Evolutionary conservation across 768 basidiomycete genomes (phyloP), one percentile per base, ranked within the genome.

Genomic region (Pleurotus tuoliensis): DNA sequence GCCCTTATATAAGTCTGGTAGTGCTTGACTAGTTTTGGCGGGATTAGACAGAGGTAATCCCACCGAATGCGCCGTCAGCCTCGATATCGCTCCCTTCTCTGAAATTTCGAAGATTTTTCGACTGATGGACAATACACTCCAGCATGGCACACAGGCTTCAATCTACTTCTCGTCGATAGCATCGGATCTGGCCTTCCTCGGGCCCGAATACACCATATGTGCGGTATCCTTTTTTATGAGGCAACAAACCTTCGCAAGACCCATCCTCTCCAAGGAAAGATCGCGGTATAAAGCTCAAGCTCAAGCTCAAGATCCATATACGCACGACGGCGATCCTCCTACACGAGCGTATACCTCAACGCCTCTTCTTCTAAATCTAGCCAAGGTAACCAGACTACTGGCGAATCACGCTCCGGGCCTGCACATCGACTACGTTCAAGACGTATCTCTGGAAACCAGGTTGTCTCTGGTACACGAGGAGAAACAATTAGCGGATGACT

Each of bases 171-270:
- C 71, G 3, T 69, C 77, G 5, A 70, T 81, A 55, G 69, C 75
- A 7, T 58, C 72, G 0, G 66, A 65, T 27, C 60, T 78, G 45
- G 54, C 66, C 4, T 65, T 69, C 24, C 61, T 76, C 43, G 73
- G 74, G 38, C 60, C 66, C 2, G 55, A 67, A 2, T 79, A 76
- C 60, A 61, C 78, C 34, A 58, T 79, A 25, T 77, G 77, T 54
- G 66, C 76, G 3, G 52, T 81, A 4, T 79, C 82, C 3, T 81
- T 80, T 61, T 65, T 74, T 55, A 62, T 70, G 8, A 66, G 71
- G 24, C 64, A 62, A 49, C 64, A 64, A 59, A 34, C 48, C 64
- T 40, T 38, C 34, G 25, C 43, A 22, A 44, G 27, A 20, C 27
- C 7, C 13, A 48, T 25, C 22, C 43, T 39, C 58, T 34, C 52